Conservation (phyloP, 495 filamentous ascomycete species). For the Bryoglossum gracile region DNA sequence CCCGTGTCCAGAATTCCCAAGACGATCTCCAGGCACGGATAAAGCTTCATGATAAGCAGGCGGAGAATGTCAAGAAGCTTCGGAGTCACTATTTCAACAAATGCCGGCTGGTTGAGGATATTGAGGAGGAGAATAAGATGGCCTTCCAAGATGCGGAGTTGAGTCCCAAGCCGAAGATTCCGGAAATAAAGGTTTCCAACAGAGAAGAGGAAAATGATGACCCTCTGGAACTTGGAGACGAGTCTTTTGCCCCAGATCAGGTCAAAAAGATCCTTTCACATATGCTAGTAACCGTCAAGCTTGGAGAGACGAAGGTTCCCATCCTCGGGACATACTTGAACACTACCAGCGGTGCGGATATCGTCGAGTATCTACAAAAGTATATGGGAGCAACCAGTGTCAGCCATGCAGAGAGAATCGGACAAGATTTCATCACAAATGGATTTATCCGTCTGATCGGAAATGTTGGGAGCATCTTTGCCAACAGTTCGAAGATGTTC, state of each 20-base stretch:
- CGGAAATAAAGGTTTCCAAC: slow-evolving; percentile 48
- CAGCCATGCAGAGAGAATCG: slow-evolving; percentile 84
- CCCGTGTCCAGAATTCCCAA: slow-evolving; percentile 84
- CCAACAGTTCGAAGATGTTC: slow-evolving; percentile 92
- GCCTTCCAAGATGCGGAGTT: slow-evolving; percentile 76
- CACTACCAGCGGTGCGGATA: slow-evolving; percentile 80
- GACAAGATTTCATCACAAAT: slow-evolving; percentile 81
- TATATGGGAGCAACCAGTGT: slow-evolving; percentile 76
- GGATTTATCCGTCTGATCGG: slow-evolving; percentile 89
- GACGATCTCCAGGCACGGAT: slow-evolving; percentile 85
- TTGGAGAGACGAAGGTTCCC: slow-evolving; percentile 87
- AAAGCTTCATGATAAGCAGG: slow-evolving; percentile 87
- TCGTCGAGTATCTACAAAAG: slow-evolving; percentile 89
- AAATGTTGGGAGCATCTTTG: slow-evolving; percentile 90
- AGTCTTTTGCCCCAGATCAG: slow-evolving; percentile 73
- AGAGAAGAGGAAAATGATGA: slow-evolving; percentile 53
- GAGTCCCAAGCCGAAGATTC: slow-evolving; percentile 44
- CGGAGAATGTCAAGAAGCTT: slow-evolving; percentile 81
- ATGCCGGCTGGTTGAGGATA: slow-evolving; percentile 88
- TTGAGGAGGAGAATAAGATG: slow-evolving; percentile 97
- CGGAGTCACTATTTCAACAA: slow-evolving; percentile 98
- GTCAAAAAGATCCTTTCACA: slow-evolving; percentile 83
- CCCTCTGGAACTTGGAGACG: slow-evolving; percentile 83
- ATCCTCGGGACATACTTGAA: slow-evolving; percentile 94
- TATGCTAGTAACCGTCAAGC: slow-evolving; percentile 77